phyloP scores from a whole-genome alignment of 768 basidiomycete species.

The Astraeus odoratus region DNA sequence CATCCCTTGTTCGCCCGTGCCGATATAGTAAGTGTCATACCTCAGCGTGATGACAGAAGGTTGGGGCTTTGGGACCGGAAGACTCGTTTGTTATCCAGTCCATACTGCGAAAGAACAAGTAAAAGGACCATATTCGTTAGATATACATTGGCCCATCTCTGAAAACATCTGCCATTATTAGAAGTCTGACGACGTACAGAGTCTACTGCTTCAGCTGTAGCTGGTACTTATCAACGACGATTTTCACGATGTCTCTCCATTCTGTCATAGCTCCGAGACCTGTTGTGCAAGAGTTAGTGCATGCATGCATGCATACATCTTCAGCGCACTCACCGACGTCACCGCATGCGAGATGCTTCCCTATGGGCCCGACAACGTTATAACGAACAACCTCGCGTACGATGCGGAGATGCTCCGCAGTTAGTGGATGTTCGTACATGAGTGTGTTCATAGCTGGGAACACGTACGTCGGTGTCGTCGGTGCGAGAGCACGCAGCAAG shows the following conservation, averaged over 20 bases:
- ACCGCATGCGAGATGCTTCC: constrained; percentile 85
- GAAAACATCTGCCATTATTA: too few relatives aligned
- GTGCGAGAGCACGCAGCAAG: constrained; percentile 76
- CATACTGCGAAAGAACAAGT: too few relatives aligned
- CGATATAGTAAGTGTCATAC: too few relatives aligned
- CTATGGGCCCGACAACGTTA: constrained; percentile 78
- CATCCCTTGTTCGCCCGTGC: too few relatives aligned
- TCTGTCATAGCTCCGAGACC: constrained; percentile 95
- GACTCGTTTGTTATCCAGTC: too few relatives aligned
- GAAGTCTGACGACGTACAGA: too few relatives aligned
- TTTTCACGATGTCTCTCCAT: constrained; percentile 81
- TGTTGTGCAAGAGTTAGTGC: constrained; percentile 20
- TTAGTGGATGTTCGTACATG: constrained; percentile 95
- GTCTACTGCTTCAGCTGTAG: constrained; percentile 11
- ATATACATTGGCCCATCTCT: too few relatives aligned
- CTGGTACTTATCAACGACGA: constrained; percentile 55
- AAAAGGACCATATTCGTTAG: too few relatives aligned
- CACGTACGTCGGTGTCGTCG: constrained; percentile 79
- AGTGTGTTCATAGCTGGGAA: constrained; percentile 99
- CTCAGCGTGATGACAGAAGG: too few relatives aligned
- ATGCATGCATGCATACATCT: neutral
- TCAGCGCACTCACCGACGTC: constrained; percentile 61
- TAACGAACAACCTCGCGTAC: constrained; percentile 76
- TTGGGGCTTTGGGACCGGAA: too few relatives aligned
- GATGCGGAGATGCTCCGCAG: constrained; percentile 71